phyloP scores from a whole-genome alignment of 2,329 filamentous ascomycete species.

The Cladophialophora yegresii region DNA sequence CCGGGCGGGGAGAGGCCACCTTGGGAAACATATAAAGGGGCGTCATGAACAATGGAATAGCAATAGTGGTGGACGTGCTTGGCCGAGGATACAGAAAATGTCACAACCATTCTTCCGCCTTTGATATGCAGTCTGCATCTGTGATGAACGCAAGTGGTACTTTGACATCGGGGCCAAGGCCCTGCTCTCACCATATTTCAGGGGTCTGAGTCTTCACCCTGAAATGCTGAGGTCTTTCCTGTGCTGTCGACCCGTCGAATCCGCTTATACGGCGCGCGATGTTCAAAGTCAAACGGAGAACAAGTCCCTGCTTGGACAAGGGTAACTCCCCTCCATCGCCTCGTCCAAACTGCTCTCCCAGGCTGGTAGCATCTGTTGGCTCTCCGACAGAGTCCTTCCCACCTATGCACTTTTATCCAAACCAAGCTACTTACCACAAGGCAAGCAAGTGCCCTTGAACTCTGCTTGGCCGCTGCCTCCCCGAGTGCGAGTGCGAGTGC shows the following conservation, averaged over 20 bases:
- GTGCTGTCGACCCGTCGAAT: background rate
- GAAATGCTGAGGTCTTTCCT: background rate
- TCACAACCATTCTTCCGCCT: background rate
- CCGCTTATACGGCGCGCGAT: too few relatives aligned
- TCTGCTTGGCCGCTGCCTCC: background rate
- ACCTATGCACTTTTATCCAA: background rate
- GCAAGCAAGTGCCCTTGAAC: background rate
- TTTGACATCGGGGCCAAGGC: background rate
- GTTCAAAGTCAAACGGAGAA: background rate
- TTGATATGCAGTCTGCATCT: background rate
- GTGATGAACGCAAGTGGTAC: background rate
- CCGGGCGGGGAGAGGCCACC: background rate
- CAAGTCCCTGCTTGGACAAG: background rate
- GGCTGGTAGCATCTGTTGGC: background rate
- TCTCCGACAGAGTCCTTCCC: too few relatives aligned
- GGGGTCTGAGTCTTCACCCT: background rate
- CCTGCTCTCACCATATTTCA: background rate
- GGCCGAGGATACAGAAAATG: background rate
- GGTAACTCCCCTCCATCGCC: background rate
- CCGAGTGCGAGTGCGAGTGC: too few relatives aligned
- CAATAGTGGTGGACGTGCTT: background rate
- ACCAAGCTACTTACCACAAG: background rate
- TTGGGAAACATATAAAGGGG: background rate
- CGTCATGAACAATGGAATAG: background rate
- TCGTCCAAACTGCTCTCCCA: background rate